Evolutionary conservation across 257 asterid genomes (phyloP).

Genomic region (Echites panduratus): DNA sequence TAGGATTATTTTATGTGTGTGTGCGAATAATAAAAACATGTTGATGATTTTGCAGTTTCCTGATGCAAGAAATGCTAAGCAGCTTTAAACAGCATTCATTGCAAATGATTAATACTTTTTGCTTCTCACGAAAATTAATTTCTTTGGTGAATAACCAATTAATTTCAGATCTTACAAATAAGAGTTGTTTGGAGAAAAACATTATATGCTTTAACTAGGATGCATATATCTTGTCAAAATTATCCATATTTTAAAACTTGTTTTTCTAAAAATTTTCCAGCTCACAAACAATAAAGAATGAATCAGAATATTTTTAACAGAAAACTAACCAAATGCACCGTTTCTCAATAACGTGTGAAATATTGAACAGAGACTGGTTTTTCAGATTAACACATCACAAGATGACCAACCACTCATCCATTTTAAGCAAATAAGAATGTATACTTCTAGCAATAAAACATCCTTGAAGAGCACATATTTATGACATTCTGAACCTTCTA

Average conservation of each 20-base stretch:
- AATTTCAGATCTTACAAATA: neutral
- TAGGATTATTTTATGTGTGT: neutral
- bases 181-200: neutral
- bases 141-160: neutral
- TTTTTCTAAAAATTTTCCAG: too few species aligned
- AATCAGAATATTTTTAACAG: too few species aligned
- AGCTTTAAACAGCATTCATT: neutral
- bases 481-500: neutral
- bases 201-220: neutral
- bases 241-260: too few species aligned
- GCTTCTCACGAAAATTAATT: neutral
- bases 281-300: too few species aligned
- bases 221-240: too few species aligned
- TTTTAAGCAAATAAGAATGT: neutral
- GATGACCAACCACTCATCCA: neutral
- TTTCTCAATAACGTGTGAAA: neutral
- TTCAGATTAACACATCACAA: neutral
- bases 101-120: neutral
- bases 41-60: neutral
- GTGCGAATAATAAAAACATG: neutral
- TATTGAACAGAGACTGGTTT: neutral
- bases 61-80: neutral
- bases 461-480: neutral
- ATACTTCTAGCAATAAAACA: neutral
- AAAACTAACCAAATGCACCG: neutral